A percentile compares a stretch with the other conserved stretches of the same genome.
phyloP scores from a whole-genome alignment of 345 rosid genomes.

The Excoecaria agallocha region DNA sequence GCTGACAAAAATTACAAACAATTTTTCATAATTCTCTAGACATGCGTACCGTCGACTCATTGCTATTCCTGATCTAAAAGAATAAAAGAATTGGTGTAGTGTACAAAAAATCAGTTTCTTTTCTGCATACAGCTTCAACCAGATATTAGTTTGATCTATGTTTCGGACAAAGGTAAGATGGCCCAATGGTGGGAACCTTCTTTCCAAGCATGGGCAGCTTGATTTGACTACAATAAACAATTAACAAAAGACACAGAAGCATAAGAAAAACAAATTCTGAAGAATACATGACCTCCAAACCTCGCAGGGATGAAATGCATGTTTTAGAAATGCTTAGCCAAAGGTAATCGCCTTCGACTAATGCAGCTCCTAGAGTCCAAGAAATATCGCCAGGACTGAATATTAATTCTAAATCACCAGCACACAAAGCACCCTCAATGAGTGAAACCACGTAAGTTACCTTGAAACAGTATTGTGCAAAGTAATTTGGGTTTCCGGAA shows the following conservation, averaged over 20 bases:
- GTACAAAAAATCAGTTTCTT: neutral
- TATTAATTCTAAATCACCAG: constrained; percentile 32
- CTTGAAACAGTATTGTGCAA: constrained; percentile 40
- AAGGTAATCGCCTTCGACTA: constrained; percentile 41
- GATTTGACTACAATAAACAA: constrained; percentile 36
- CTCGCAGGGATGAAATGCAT: constrained; percentile 14
- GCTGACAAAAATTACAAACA: neutral
- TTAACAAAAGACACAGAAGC: constrained; percentile 34
- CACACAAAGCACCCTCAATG: constrained; percentile 40
- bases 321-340: constrained; percentile 22
- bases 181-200: constrained; percentile 24
- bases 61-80: constrained; percentile 15
- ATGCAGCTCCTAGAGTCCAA: constrained; percentile 62
- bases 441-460: constrained; percentile 49
- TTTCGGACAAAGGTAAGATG: constrained; percentile 34
- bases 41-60: neutral
- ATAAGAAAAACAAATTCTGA: constrained; percentile 35
- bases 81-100: constrained; percentile 22
- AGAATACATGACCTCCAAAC: constrained; percentile 26
- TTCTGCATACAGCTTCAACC: too few species aligned
- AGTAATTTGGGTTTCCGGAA: constrained; percentile 26
- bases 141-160: constrained; percentile 29
- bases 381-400: constrained; percentile 62
- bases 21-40: neutral
- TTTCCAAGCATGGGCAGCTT: constrained; percentile 49